Percentiles rank a stretch among this genome's conserved stretches.
Conservation (phyloP, 176 grass and related monocot genomes). For the Bromus sterilis region DNA sequence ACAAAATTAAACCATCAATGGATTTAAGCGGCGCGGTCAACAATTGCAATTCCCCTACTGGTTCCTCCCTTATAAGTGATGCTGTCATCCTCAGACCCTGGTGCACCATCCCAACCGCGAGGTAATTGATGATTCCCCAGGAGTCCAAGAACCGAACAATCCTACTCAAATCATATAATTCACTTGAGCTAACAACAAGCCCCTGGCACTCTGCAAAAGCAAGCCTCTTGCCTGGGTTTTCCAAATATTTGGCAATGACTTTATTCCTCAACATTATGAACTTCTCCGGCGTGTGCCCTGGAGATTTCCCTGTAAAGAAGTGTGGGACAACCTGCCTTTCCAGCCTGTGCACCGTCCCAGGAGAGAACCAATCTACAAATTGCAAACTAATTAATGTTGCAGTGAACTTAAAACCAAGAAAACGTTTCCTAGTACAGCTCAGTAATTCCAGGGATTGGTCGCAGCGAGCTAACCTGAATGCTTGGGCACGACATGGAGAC, state of each 20-base stretch:
- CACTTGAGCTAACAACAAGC: constrained; percentile 60
- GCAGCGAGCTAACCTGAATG: constrained; percentile 50
- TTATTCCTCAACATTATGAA: constrained; percentile 74
- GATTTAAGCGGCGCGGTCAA: constrained; percentile 69
- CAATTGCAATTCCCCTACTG: constrained; percentile 56
- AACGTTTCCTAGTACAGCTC: background rate
- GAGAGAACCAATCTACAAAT: constrained; percentile 82
- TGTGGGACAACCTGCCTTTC: constrained; percentile 85
- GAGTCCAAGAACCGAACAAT: constrained; percentile 87
- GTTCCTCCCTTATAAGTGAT: constrained; percentile 66
- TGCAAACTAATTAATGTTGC: background rate
- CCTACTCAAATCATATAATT: constrained; percentile 79
- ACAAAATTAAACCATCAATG: constrained; percentile 85
- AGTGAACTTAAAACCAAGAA: background rate
- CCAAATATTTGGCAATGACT: constrained; percentile 67
- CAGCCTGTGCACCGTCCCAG: constrained; percentile 61
- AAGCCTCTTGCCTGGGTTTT: constrained; percentile 63
- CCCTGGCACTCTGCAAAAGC: constrained; percentile 69
- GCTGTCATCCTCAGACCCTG: constrained; percentile 59
- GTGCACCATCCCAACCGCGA: constrained; percentile 59
- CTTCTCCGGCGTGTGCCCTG: constrained; percentile 54
- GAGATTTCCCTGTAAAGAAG: constrained; percentile 70
- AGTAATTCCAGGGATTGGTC: background rate
- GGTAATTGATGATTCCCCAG: constrained; percentile 97
- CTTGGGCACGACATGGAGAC: constrained; percentile 50